Percentiles rank a stretch among this genome's conserved stretches.
Evolutionary conservation across 2,329 filamentous ascomycete species (phyloP).

Genomic region (Hypocreales sp.): DNA sequence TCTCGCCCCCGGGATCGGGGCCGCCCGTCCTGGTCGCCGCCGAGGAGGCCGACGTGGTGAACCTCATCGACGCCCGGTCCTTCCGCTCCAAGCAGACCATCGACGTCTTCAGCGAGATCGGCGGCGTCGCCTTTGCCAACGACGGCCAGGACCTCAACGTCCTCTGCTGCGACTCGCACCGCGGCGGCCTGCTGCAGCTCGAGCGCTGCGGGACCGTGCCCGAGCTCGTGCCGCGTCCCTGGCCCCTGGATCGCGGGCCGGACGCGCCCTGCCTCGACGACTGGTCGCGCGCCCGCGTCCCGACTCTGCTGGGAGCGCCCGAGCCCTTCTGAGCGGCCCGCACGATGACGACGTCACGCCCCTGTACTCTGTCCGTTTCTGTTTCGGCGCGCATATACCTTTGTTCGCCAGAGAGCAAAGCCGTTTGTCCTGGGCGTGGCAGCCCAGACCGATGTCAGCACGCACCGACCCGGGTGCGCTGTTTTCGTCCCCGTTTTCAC

Average conservation of each 20-base stretch:
- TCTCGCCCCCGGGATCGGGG: slow-evolving; percentile 56
- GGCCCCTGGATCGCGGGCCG: slow-evolving; percentile 1
- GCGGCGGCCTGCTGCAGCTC: slow-evolving; percentile 52
- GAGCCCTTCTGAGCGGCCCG: slow-evolving; percentile 10
- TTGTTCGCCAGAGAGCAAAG: too few relatives aligned
- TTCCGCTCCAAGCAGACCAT: slow-evolving; percentile 53
- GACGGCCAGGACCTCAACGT: slow-evolving; percentile 54
- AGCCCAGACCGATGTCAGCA: too few relatives aligned
- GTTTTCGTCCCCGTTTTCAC: too few relatives aligned
- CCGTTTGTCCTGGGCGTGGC: too few relatives aligned
- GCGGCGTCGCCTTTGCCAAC: slow-evolving; percentile 50
- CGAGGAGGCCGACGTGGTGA: slow-evolving; percentile 61
- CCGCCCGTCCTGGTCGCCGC: slow-evolving; percentile 52
- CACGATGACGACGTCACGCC: too few relatives aligned
- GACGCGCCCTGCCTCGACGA: slow-evolving; percentile 2
- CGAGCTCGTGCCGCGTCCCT: slow-evolving; percentile 7
- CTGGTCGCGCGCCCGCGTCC: slow-evolving; percentile 2
- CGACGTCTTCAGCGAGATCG: slow-evolving; percentile 62
- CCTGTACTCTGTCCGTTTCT: too few relatives aligned
- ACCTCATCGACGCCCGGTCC: slow-evolving; percentile 51
- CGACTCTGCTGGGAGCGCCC: slow-evolving; percentile 7
- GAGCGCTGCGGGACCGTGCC: slow-evolving; percentile 25
- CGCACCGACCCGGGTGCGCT: too few relatives aligned
- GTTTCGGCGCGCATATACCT: too few relatives aligned
- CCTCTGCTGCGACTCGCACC: slow-evolving; percentile 47